These are phyloP conservation scores for Ceriops decandra DNA, from an alignment of 345 rosid genomes.

Conservation along the genomic window DNA sequence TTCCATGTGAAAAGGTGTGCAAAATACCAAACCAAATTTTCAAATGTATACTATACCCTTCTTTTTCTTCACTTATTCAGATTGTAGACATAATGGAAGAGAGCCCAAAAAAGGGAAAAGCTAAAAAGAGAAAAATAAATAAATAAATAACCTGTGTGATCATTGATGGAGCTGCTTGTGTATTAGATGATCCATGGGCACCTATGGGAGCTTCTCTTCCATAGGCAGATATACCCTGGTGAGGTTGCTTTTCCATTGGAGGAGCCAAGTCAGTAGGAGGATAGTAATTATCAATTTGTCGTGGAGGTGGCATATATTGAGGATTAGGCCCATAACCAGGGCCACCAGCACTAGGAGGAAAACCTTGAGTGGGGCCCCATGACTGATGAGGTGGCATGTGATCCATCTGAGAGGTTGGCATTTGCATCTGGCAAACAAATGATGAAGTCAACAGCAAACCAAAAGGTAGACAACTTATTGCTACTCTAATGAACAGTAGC, in stretches of 20 bases:
- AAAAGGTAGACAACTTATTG: background rate
- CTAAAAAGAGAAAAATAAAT: background rate
- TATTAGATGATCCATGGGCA: slow-evolving; percentile 56
- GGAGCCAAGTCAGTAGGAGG: slow-evolving; percentile 79
- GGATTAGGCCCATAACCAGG: slow-evolving; percentile 70
- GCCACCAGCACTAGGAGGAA: slow-evolving; percentile 60
- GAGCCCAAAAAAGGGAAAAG: background rate
- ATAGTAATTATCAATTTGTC: slow-evolving; percentile 79
- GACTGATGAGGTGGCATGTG: slow-evolving; percentile 87
- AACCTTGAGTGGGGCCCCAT: slow-evolving; percentile 95
- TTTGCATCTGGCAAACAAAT: slow-evolving; percentile 65
- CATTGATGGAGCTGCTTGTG: slow-evolving; percentile 81
- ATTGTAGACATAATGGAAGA: background rate
- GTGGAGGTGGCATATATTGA: slow-evolving; percentile 77
- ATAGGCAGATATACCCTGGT: slow-evolving; percentile 93
- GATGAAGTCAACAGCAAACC: slow-evolving; percentile 4
- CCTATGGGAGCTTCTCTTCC: slow-evolving; percentile 90
- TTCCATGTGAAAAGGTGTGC: no score
- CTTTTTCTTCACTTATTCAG: no score
- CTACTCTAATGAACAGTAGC: slow-evolving; percentile 15
- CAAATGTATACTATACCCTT: no score
- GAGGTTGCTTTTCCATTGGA: slow-evolving; percentile 89
- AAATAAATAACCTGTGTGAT: slow-evolving; percentile 63
- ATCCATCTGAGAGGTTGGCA: slow-evolving; percentile 72
- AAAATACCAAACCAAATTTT: no score